Evolutionary conservation across 495 filamentous ascomycete species (phyloP).

Genomic region (Margaritispora aquatica): DNA sequence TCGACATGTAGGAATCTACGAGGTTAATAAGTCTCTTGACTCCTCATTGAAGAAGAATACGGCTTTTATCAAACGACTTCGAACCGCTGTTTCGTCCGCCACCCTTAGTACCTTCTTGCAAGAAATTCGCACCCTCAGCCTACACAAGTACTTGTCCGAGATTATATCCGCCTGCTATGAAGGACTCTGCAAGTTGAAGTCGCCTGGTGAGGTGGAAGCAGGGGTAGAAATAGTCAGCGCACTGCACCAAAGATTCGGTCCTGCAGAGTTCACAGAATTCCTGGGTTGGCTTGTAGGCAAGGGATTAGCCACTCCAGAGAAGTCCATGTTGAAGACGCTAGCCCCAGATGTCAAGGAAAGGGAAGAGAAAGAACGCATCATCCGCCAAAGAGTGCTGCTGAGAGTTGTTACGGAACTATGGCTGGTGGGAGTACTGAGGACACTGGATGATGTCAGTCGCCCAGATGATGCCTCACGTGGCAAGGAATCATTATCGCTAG

Average conservation of each 20-base stretch:
- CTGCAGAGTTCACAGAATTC: constrained; percentile 82
- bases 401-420: constrained; percentile 93
- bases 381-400: constrained; percentile 78
- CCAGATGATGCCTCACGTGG: constrained; percentile 74
- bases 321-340: constrained; percentile 71
- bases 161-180: constrained; percentile 98
- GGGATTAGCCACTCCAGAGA: constrained; percentile 88
- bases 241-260: constrained; percentile 92
- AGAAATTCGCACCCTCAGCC: constrained; percentile 85
- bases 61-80: constrained; percentile 93
- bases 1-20: constrained; percentile 61
- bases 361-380: constrained; percentile 90
- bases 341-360: constrained; percentile 78
- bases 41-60: constrained; percentile 99
- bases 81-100: constrained; percentile 77
- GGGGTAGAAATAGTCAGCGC: constrained; percentile 91
- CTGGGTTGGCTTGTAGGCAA: constrained; percentile 91
- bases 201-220: constrained; percentile 80
- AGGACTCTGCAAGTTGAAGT: constrained; percentile 86
- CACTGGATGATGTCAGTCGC: constrained; percentile 79
- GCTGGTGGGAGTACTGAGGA: constrained; percentile 83
- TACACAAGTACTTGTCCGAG: constrained; percentile 97
- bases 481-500: constrained; percentile 46
- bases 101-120: constrained; percentile 78
- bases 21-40: constrained; percentile 75